phyloP scores from a whole-genome alignment of 2,329 filamentous ascomycete species.

The Tolypocladium guangdongense region DNA sequence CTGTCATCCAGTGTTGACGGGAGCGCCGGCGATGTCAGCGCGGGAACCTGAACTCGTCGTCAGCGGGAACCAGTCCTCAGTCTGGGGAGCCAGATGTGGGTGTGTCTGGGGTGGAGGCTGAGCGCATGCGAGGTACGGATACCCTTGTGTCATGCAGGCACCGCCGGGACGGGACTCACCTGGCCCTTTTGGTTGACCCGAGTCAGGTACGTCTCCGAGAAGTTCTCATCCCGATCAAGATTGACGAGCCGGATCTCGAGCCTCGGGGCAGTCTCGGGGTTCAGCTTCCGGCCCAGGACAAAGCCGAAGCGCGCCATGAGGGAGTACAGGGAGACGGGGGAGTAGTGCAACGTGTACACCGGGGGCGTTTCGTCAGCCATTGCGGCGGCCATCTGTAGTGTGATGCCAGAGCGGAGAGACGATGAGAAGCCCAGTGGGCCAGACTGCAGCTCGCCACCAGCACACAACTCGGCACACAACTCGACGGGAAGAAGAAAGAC shows the following conservation, averaged over 20 bases:
- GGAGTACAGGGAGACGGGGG: constrained; percentile 19
- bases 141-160: neutral
- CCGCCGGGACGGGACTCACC: constrained; percentile 9
- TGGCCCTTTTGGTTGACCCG: constrained; percentile 15
- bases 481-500: neutral
- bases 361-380: constrained; percentile 6
- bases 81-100: neutral
- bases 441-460: neutral
- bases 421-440: neutral
- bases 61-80: neutral
- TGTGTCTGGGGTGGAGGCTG: neutral
- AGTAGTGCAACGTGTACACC: constrained; percentile 18
- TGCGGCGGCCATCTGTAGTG: neutral
- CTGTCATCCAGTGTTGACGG: constrained; percentile 14
- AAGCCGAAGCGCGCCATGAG: constrained; percentile 19
- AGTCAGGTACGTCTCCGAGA: constrained; percentile 16
- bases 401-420: neutral
- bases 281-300: constrained; percentile 12
- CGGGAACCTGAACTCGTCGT: constrained; percentile 12
- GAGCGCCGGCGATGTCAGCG: constrained; percentile 14
- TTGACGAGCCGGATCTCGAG: constrained; percentile 16
- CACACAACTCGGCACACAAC: no score
- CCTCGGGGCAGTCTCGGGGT: constrained; percentile 12
- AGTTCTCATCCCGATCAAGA: constrained; percentile 14
- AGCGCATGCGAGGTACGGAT: neutral